Evolutionary conservation across 345 rosid species (phyloP), one percentile per base, ranked within the genome.

Genomic region (Corchorus olitorius): DNA sequence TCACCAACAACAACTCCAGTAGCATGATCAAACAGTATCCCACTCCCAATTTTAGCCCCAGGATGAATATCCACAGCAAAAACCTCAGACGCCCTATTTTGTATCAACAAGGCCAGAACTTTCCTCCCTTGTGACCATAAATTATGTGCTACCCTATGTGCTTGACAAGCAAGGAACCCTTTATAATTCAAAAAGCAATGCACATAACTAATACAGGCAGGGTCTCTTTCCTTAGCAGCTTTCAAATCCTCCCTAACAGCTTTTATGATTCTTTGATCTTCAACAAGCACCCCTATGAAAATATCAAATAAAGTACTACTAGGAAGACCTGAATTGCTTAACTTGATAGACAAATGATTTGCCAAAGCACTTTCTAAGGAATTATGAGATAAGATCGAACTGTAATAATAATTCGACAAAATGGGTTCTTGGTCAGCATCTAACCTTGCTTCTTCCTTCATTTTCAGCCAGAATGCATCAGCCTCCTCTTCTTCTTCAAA

Each of bases 41-140:
- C 98, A 0, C 78, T 71, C 35, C 98, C 98, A 5, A 96, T 88
- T 75, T 77, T 84, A 2, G 98, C 98, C 1, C 99, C 99, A 1
- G 98, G 99, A 83, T 96, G 99, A 56, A 96, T 92, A 77, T 96
- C 98, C 16, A 92, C 96, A 0, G 90, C 89, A n/a, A 92, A 93
- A 46, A 89, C 88, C 56, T 90, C 97, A 0, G 92, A 89, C 1
- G 87, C 97, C 75, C 97, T 81, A 77, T 86, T 95, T 74, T 95
- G 97, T 6, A 93, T 89, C 82, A 96, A 16, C 59, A 96, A 64
- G 17, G 98, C 97, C 16, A 96, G 45, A 17, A 85, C 71, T 46
- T 84, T 70, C 53, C 97, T 77, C 20, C 91, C 85, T 71, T 87
- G 91, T 0, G 77, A 79, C 99, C 99, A 96, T 10, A 93, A 87